These are phyloP conservation scores for Candida argentea DNA, from an alignment of 805 yeast genomes.

Conservation along the genomic window DNA sequence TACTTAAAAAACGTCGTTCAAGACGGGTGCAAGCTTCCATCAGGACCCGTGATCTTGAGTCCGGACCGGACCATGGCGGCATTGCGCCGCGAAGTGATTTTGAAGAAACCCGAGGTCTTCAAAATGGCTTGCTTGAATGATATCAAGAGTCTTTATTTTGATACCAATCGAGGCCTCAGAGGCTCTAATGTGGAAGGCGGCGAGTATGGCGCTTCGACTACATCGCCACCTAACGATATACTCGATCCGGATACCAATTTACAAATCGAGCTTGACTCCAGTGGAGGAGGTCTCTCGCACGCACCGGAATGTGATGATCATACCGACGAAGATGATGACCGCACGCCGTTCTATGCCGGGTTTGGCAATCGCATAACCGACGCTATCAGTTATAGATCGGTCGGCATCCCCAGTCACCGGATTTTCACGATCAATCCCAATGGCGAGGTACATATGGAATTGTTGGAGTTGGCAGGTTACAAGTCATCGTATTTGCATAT, in stretches of 20 bases:
- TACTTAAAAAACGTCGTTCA: constrained; percentile 74
- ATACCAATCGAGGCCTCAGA: constrained; percentile 3
- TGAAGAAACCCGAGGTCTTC: constrained; percentile 96
- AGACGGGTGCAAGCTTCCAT: constrained; percentile 59
- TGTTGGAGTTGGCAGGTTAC: constrained; percentile 88
- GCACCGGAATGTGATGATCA: constrained; percentile 4
- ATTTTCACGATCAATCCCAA: constrained; percentile 93
- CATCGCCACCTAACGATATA: background rate
- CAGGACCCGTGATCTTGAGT: constrained; percentile 88
- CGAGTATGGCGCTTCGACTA: background rate
- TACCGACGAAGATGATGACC: constrained; percentile 23
- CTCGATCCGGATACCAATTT: background rate
- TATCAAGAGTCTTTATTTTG: constrained; percentile 58
- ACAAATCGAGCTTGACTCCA: constrained; percentile 1
- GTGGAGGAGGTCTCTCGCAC: too few species aligned
- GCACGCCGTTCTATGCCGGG: constrained; percentile 92
- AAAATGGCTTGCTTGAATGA: constrained; percentile 95
- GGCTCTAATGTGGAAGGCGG: background rate
- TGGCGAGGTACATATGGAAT: constrained; percentile 96
- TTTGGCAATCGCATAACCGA: constrained; percentile 96
- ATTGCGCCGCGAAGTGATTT: constrained; percentile 76
- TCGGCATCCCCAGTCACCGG: constrained; percentile 86
- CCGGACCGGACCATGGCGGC: constrained; percentile 98
- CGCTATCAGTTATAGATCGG: constrained; percentile 88
- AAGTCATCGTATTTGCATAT: constrained; percentile 80